Evolutionary conservation across 768 basidiomycete species (phyloP).

Genomic region (Mycena capillaripes): DNA sequence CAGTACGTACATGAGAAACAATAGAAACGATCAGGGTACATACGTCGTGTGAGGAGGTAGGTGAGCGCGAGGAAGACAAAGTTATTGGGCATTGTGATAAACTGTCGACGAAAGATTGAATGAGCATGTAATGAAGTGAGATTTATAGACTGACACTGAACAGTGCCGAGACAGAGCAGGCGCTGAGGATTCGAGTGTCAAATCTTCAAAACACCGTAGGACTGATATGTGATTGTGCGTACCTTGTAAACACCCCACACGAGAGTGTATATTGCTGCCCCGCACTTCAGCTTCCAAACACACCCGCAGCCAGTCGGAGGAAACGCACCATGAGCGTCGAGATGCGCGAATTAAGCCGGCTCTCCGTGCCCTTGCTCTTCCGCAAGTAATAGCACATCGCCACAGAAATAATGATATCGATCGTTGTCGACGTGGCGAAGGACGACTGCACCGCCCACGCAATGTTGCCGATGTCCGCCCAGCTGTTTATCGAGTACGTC

Average conservation of each 20-base stretch:
- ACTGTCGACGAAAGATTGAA: conserved; percentile 42
- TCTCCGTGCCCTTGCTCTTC: conserved; percentile 47
- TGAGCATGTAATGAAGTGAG: not conserved
- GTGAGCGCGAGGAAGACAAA: conserved; percentile 59
- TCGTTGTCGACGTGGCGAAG: conserved; percentile 51
- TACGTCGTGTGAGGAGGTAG: conserved; percentile 61
- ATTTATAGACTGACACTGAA: conserved; percentile 50
- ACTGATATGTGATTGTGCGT: conserved; percentile 34
- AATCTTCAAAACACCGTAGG: conserved; percentile 28
- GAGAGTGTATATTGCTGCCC: conserved; percentile 52
- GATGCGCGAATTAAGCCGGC: conserved; percentile 46
- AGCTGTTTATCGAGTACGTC: conserved; percentile 51
- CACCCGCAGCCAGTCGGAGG: too few relatives aligned
- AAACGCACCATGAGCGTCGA: conserved; percentile 48
- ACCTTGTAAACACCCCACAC: conserved; percentile 55
- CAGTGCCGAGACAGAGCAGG: conserved; percentile 59
- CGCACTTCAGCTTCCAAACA: not conserved
- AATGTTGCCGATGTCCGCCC: conserved; percentile 46
- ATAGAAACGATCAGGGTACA: conserved; percentile 26
- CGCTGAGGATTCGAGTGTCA: conserved; percentile 44
- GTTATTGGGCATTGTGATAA: conserved; percentile 58
- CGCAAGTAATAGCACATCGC: conserved; percentile 51
- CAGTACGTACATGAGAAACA: not conserved
- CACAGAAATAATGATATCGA: conserved; percentile 58
- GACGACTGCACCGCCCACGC: conserved; percentile 59